Base-by-base conservation (phyloP, 2,329 filamentous ascomycete species). In the Zalaria sp. region DNA sequence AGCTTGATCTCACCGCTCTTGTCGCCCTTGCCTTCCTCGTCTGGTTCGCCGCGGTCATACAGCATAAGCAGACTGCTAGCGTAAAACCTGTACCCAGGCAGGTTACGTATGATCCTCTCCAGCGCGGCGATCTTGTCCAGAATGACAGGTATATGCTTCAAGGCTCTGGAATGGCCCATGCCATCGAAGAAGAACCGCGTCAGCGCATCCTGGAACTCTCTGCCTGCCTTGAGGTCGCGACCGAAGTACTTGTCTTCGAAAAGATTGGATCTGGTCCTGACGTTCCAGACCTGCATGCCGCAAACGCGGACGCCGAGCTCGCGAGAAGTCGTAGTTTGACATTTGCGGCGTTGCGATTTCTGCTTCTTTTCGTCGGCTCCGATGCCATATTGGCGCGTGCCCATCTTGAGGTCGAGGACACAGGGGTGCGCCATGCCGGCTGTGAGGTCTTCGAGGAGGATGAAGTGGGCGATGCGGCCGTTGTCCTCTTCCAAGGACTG, bases 161-260 rank as follows among this genome's bases (percentile, higher is more conserved):
- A 69, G 5, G 94, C 81, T 55, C 85, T 88, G 28, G 75, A 69
- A 55, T 85, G 75, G 49, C 88, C 85, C 25, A 85, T 73, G 0
- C 89, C 91, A 51, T 96, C 86, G 59, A 87, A 94, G 46, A 98
- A 74, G 57, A 96, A 98, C 27, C 83, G 78, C 40, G 80, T 89
- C 4, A 98, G 69, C 0, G 88, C 88, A 45, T 82, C 77, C 56
- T 93, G 84, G 54, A 98, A 96, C 56, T 96, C 85, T 3, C 73
- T 70, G 2, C 91, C 91, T 3, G 83, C 86, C 60, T 88, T 88
- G 29, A 98, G 68, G 51, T 85, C 78, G 41, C 91, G 81, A 2
- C 91, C 91, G 57, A 86, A 94, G 61, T 98, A 98, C 62, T 98
- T 98, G 71, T 98, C 91, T 57, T 93, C 83, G 57, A 96, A 98